Base-by-base conservation (phyloP, 148 eudicot species). In the Pharnaceum exiguum region DNA sequence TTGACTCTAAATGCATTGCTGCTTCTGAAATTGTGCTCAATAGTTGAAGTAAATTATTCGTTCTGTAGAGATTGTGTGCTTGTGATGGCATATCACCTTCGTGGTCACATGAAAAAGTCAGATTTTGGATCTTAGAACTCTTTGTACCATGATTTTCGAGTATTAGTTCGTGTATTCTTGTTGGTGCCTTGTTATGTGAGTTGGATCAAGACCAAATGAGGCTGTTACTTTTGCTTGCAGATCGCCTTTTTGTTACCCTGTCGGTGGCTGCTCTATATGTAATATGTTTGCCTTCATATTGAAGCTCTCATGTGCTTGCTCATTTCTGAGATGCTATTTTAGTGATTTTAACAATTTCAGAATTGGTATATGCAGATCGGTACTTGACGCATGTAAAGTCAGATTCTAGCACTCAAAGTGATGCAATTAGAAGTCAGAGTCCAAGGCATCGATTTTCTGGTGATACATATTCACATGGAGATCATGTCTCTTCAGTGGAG, bases 351-450 rank as follows among this genome's bases (percentile, higher is more conserved):
- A 76, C 59, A 1, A 26, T 59, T 18, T 8, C 10, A 49, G 39
- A 32, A 28, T 23, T 47, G 76, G 38, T 59, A 46, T 62, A 46
- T 76, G 71, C 88, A 93, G 99, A 89, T 50, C 78, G 73, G 62
- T 93, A 85, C 72, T 63, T 93, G 49, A 65, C 77, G 16, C 83
- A 72, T 21, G 46, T 57, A 28, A 85, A 82, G 53, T 71, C 85
- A 25, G 91, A 75, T 68, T 51, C 79, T 11, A 57, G 68, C 63
- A 50, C 72, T 46, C 54, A 59, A 61, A 89, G 73, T 60, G 85
- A 90, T 54, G 74, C 75, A 56, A 79, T 62, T 69, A 66, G 76
- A 71, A 70, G 73, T 60, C 57, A 66, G 36, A 74, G 71, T 68
- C 66, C 71, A 46, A 76, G 82, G 71, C 48, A 69, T 68, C 53